A percentile compares a stretch with the other conserved stretches of the same genome.
Evolutionary conservation across 257 asterid species (phyloP).

Genomic region (Nicotiana attenuata): DNA sequence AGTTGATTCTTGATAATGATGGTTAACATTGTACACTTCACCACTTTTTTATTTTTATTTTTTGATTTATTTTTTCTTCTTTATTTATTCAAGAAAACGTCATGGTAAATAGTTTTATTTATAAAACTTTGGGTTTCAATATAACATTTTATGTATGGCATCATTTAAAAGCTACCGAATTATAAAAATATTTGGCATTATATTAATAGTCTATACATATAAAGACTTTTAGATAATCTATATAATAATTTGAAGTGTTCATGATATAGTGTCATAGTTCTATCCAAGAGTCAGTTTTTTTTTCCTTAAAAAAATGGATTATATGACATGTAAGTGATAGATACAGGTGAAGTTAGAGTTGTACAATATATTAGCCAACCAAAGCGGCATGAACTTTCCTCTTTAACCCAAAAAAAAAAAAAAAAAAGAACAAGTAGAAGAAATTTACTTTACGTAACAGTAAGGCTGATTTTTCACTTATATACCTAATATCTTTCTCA

Average conservation of each 20-base stretch:
- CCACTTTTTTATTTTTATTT: neutral
- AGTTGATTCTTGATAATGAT: neutral
- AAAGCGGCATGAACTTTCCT: too few species aligned
- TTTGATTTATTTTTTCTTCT: neutral
- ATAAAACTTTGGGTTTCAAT: too few species aligned
- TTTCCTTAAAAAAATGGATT: neutral
- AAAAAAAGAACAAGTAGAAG: too few species aligned
- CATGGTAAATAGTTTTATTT: neutral
- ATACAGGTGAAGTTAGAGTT: too few species aligned
- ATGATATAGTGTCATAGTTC: neutral
- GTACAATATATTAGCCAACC: too few species aligned
- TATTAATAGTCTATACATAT: neutral
- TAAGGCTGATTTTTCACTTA: too few species aligned
- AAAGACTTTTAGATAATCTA: neutral
- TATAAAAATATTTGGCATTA: neutral
- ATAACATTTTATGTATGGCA: too few species aligned
- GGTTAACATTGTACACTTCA: neutral
- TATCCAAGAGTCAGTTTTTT: neutral
- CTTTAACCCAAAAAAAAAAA: too few species aligned
- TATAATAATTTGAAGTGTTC: neutral
- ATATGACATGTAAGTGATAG: neutral
- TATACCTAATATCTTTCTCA: too few species aligned
- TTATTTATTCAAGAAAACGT: neutral
- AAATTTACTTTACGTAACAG: too few species aligned
- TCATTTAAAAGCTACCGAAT: neutral